Evolutionary conservation across 2,329 filamentous ascomycete species (phyloP).

Genomic region (Cyanodermella asteris): DNA sequence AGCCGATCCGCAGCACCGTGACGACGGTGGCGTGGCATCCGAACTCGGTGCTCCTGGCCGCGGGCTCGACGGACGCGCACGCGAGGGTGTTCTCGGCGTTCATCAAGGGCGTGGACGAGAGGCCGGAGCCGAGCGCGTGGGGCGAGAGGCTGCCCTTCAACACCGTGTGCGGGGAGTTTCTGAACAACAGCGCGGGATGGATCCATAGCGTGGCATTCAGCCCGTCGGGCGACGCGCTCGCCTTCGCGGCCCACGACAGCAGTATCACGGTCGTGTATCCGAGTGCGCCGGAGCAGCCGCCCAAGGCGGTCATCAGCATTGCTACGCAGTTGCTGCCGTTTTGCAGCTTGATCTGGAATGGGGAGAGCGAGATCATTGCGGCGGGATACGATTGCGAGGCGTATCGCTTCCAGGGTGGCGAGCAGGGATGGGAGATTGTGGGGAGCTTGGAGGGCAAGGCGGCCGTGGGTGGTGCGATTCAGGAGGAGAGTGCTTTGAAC

Average conservation of each 20-base stretch:
- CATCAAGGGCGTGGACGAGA: slow-evolving; percentile 79
- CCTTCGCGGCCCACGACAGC: slow-evolving; percentile 87
- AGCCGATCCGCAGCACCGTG: slow-evolving; percentile 92
- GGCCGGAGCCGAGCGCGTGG: slow-evolving; percentile 75
- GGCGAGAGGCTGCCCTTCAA: slow-evolving; percentile 93
- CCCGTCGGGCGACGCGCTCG: slow-evolving; percentile 75
- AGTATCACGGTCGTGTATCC: slow-evolving; percentile 95
- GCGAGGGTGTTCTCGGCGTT: slow-evolving; percentile 87
- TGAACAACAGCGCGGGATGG: slow-evolving; percentile 95
- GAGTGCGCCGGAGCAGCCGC: slow-evolving; percentile 70
- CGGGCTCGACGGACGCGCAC: slow-evolving; percentile 92
- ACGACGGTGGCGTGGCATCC: slow-evolving; percentile 93
- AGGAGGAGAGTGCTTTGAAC: slow-evolving; percentile 84
- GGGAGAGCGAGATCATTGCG: slow-evolving; percentile 81
- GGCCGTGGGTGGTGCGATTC: slow-evolving; percentile 34
- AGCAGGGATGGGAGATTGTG: slow-evolving; percentile 61
- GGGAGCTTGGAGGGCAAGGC: slow-evolving; percentile 63
- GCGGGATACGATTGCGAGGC: slow-evolving; percentile 79
- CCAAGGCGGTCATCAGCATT: slow-evolving; percentile 72
- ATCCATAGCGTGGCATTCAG: slow-evolving; percentile 86
- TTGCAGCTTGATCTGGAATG: slow-evolving; percentile 78
- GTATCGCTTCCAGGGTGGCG: slow-evolving; percentile 64
- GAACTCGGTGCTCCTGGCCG: slow-evolving; percentile 83
- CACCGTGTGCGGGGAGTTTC: slow-evolving; percentile 87
- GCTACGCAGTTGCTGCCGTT: slow-evolving; percentile 81